Conservation (phyloP, 2,329 filamentous ascomycete species). For the Fusarium tricinctum region DNA sequence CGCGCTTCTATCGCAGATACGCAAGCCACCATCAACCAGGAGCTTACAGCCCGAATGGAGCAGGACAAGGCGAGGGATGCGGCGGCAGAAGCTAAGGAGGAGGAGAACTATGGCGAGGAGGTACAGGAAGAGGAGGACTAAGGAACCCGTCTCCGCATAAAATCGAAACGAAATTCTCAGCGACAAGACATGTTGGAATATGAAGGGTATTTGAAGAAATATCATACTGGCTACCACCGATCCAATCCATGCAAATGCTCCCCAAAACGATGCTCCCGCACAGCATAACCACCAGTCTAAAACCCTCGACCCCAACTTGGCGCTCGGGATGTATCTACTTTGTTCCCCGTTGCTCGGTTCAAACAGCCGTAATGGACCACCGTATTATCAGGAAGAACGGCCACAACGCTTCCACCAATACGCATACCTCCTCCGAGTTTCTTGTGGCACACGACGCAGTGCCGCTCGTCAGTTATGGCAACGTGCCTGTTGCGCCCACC, state of each 20-base stretch:
- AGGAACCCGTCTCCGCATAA: constrained; percentile 4
- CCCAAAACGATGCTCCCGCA: constrained; percentile 31
- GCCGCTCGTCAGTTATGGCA: constrained; percentile 85
- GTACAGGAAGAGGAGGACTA: constrained; percentile 73
- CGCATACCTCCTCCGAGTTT: constrained; percentile 86
- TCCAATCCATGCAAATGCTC: constrained; percentile 45
- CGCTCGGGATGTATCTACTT: constrained; percentile 52
- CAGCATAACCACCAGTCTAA: constrained; percentile 44
- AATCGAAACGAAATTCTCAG: constrained; percentile 3
- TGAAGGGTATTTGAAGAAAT: constrained; percentile 43
- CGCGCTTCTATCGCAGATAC: constrained; percentile 68
- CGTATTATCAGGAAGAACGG: constrained; percentile 85
- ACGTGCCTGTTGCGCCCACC: constrained; percentile 75
- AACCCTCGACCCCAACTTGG: constrained; percentile 57
- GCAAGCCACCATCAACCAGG: constrained; percentile 77
- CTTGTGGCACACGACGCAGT: constrained; percentile 95
- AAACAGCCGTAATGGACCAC: constrained; percentile 88
- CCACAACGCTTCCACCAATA: constrained; percentile 90
- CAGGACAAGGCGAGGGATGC: constrained; percentile 72
- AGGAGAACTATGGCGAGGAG: constrained; percentile 90
- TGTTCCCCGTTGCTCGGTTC: constrained; percentile 61
- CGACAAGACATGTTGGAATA: constrained; percentile 37
- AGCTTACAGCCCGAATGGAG: constrained; percentile 81
- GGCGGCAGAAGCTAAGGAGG: constrained; percentile 70
- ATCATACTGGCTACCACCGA: constrained; percentile 46